phyloP scores from a whole-genome alignment of 1,284 basidiomycete species.

The Leccinum subrobustum region DNA sequence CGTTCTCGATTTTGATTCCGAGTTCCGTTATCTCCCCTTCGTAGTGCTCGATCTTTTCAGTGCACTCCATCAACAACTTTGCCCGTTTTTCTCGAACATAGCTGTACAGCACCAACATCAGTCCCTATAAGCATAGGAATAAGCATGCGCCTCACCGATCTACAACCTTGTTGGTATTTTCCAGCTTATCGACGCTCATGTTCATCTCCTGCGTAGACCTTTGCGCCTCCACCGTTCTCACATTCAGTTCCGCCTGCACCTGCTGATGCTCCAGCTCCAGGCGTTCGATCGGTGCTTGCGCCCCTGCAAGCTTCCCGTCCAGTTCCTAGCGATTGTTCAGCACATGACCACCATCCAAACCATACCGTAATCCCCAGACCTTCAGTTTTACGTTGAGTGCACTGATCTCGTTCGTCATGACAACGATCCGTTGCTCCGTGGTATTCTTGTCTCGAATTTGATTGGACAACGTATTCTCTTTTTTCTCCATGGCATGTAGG shows the following conservation, averaged over 20 bases:
- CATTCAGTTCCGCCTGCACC: conserved; percentile 52
- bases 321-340: conserved; percentile 49
- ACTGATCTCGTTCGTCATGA: conserved; percentile 59
- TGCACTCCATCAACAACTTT: conserved; percentile 62
- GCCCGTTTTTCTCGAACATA: conserved; percentile 73
- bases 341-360: neutral
- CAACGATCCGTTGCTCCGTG: conserved; percentile 60
- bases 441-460: conserved; percentile 63
- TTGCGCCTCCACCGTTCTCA: conserved; percentile 53
- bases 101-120: conserved; percentile 38
- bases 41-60: conserved; percentile 57
- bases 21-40: conserved; percentile 61
- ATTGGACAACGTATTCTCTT: conserved; percentile 58
- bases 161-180: conserved; percentile 57
- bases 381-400: conserved; percentile 45
- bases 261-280: conserved; percentile 62
- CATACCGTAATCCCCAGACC: conserved; percentile 27
- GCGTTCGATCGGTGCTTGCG: conserved; percentile 65
- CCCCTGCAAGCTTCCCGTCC: conserved; percentile 61
- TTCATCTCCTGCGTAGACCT: conserved; percentile 62
- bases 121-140: neutral
- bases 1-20: conserved; percentile 49
- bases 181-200: conserved; percentile 62
- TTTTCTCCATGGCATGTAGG: conserved; percentile 61
- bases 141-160: conserved; percentile 50